Evolutionary conservation across 208 protist genomes (phyloP).

Genomic region (Trypanosoma rangeli): DNA sequence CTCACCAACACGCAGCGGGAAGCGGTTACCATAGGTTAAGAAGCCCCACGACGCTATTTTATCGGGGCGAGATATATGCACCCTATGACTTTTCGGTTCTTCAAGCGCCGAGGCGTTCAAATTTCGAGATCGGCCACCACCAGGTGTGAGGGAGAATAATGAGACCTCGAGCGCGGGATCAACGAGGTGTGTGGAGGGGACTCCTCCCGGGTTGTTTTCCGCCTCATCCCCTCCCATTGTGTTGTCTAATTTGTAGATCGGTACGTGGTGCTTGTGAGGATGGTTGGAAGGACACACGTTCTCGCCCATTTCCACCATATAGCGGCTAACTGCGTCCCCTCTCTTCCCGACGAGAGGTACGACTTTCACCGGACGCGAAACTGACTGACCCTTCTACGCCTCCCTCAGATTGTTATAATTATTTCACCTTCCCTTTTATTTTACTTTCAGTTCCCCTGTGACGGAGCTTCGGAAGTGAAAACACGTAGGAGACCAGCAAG

Average conservation of each 20-base stretch:
- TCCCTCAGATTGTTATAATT: too few relatives aligned
- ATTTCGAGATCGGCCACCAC: background rate
- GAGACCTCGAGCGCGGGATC: conserved; percentile 19
- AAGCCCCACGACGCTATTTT: conserved; percentile 24
- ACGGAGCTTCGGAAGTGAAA: too few relatives aligned
- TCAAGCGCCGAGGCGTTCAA: background rate
- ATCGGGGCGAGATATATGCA: conserved; percentile 8
- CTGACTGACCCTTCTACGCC: too few relatives aligned
- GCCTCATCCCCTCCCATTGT: background rate
- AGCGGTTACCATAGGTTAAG: conserved; percentile 1
- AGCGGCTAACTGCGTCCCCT: too few relatives aligned
- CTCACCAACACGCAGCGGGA: conserved; percentile 22
- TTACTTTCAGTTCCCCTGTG: conserved; percentile 10
- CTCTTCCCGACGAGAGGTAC: too few relatives aligned
- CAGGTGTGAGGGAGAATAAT: background rate
- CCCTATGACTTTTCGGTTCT: background rate
- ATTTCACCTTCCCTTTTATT: conserved; percentile 11
- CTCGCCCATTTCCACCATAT: too few relatives aligned
- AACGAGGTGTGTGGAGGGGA: background rate
- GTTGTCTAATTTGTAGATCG: background rate
- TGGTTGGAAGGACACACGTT: too few relatives aligned
- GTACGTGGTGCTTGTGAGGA: background rate
- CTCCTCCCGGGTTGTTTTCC: background rate
- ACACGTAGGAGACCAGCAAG: too few relatives aligned
- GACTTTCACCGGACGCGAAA: background rate